phyloP scores from a whole-genome alignment of 345 rosid genomes.

The Boechera retrofracta region DNA sequence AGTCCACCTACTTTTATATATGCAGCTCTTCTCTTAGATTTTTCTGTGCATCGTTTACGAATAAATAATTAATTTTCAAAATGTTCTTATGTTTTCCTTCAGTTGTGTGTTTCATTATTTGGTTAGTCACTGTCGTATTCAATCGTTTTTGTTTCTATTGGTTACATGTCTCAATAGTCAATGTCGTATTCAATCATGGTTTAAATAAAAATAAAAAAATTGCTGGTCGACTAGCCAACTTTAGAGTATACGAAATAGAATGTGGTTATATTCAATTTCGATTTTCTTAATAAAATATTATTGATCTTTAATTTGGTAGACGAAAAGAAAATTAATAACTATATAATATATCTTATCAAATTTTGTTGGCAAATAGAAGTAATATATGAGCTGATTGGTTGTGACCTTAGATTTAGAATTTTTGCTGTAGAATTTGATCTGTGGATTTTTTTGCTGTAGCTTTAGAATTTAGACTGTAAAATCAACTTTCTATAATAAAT shows the following conservation, averaged over 20 bases:
- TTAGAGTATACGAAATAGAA: background rate
- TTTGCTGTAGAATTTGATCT: too few relatives aligned
- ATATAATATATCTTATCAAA: background rate
- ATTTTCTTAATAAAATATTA: background rate
- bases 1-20: slow-evolving; percentile 19
- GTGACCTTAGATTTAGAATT: too few relatives aligned
- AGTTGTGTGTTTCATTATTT: slow-evolving; percentile 4
- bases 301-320: background rate
- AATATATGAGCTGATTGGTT: background rate
- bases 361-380: background rate
- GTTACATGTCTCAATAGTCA: slow-evolving; percentile 14
- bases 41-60: background rate
- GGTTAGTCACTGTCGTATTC: background rate
- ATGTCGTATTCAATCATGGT: slow-evolving; percentile 10
- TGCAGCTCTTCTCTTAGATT: background rate
- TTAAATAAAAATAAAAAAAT: background rate
- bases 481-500: too few relatives aligned
- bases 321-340: background rate
- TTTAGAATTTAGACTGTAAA: too few relatives aligned
- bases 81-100: background rate
- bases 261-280: background rate
- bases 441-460: too few relatives aligned
- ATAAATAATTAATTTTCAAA: background rate
- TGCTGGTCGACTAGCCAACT: slow-evolving; percentile 23
- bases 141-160: background rate